These are phyloP conservation scores for Apiospora phragmitis DNA, from an alignment of 2,329 filamentous ascomycete species.

Conservation along the genomic window DNA sequence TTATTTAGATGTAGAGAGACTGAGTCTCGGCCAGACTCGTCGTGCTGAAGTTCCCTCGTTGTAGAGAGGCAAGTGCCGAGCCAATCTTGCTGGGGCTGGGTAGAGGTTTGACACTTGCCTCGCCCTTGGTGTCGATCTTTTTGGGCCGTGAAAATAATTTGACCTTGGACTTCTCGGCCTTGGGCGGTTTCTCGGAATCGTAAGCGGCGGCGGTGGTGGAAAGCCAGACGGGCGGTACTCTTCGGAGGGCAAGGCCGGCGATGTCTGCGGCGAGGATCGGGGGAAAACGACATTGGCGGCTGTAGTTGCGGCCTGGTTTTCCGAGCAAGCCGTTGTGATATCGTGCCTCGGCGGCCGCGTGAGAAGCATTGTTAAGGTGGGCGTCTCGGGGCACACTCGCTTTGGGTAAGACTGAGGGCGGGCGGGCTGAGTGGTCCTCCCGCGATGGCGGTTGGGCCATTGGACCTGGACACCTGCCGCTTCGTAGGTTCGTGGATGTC, in stretches of 20 bases:
- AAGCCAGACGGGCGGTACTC: constrained; percentile 33
- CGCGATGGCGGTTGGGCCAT: not conserved
- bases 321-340: constrained; percentile 65
- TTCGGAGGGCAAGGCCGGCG: constrained; percentile 43
- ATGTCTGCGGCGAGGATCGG: constrained; percentile 54
- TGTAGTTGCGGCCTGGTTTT: constrained; percentile 66
- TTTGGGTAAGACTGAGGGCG: constrained; percentile 62
- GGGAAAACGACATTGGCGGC: constrained; percentile 76
- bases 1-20: constrained; percentile 75
- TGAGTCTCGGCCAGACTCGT: constrained; percentile 68
- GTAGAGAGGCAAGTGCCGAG: constrained; percentile 65
- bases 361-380: constrained; percentile 42
- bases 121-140: constrained; percentile 71
- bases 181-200: constrained; percentile 56
- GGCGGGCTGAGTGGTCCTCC: constrained; percentile 60
- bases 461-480: constrained; percentile 3
- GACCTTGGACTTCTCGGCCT: constrained; percentile 73
- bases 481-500: constrained; percentile 45
- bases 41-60: constrained; percentile 69
- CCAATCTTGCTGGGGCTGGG: constrained; percentile 74
- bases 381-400: constrained; percentile 62
- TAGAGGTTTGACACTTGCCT: constrained; percentile 64
- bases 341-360: constrained; percentile 29
- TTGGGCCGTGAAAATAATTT: constrained; percentile 80
- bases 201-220: constrained; percentile 35